Base-by-base conservation (phyloP, 805 yeast species). In the Sugiyamaella floridensis region DNA sequence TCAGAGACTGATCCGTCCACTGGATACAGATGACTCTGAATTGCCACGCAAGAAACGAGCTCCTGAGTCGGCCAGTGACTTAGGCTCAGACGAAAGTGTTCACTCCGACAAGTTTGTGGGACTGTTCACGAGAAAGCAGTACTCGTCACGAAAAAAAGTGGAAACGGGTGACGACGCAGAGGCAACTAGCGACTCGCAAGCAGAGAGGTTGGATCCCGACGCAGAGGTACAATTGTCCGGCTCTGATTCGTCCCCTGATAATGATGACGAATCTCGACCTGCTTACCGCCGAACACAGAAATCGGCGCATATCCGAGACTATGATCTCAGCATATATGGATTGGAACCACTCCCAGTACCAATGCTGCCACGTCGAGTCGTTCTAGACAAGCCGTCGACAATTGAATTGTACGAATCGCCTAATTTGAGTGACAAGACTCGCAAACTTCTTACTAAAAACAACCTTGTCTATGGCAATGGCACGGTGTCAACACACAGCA, bases 311-410 rank as follows among this genome's bases (percentile, higher is more conserved):
- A 14, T 10, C n/a, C 12, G 37, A 32, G 37, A 32, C 37, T 32
- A 5, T 32, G 37, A 32, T 32, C 37, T 32, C 37, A 32, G 37
- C 37, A 32, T 32, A 14, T 28, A 52, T 26, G 57, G 56, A 10
- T 48, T 58, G 7, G 60, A 58, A 40, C 47, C 52, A 2, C 47
- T 58, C 12, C 60, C 59, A 3, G 43, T 58, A 11, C 53, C 55
- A 8, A 53, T 43, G 16, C 28, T 51, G 7, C 58, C 59, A 8
- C 45, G 54, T 9, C 40, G 45, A 19, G 34, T 56, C 12, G 40
- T 49, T 28, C 43, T 16, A 19, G 60, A 58, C 34, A 51, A 41
- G 37, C 37, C 37, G 4, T 32, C 37, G 4, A 32, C 37, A 32
- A 11, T 32, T 10, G n/a, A 14, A 11, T 8, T 32, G n/a, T 32